phyloP scores from a whole-genome alignment of 768 basidiomycete genomes.

The Albatrellus ellisii region DNA sequence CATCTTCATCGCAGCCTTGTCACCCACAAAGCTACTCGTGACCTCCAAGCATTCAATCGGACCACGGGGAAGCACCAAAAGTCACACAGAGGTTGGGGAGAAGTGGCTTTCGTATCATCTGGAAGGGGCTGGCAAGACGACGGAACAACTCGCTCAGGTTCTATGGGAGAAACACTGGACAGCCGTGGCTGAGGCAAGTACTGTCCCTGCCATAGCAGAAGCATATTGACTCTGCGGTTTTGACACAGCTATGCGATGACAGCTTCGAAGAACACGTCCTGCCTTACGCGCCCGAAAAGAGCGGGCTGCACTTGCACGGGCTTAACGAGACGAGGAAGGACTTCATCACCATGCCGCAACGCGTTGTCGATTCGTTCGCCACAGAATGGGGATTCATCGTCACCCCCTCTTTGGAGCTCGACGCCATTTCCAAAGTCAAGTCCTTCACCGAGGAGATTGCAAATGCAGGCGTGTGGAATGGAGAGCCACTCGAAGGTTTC shows the following conservation, averaged over 20 bases:
- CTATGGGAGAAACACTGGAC: conserved; percentile 83
- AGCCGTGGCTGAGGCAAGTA: conserved; percentile 76
- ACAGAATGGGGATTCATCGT: conserved; percentile 84
- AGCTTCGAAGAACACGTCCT: conserved; percentile 96
- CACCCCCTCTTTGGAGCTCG: conserved; percentile 46
- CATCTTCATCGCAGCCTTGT: conserved; percentile 85
- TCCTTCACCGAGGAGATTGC: conserved; percentile 59
- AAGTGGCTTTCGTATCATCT: conserved; percentile 71
- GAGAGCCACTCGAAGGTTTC: conserved; percentile 84
- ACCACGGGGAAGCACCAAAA: conserved; percentile 27
- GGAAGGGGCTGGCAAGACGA: conserved; percentile 41
- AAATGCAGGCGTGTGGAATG: conserved; percentile 64
- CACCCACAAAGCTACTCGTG: conserved; percentile 58
- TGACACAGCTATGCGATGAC: conserved; percentile 86
- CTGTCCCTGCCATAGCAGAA: neutral
- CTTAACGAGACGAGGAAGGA: conserved; percentile 56
- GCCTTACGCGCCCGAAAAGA: conserved; percentile 63
- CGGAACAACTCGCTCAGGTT: conserved; percentile 55
- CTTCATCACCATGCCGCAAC: conserved; percentile 62
- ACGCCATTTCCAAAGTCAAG: conserved; percentile 53
- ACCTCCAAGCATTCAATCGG: conserved; percentile 93
- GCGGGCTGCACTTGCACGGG: conserved; percentile 90
- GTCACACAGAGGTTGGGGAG: conserved; percentile 79
- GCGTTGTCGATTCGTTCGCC: conserved; percentile 66
- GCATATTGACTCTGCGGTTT: neutral